Conservation (phyloP, 805 yeast genomes). For the Spathaspora hagerdaliae region DNA sequence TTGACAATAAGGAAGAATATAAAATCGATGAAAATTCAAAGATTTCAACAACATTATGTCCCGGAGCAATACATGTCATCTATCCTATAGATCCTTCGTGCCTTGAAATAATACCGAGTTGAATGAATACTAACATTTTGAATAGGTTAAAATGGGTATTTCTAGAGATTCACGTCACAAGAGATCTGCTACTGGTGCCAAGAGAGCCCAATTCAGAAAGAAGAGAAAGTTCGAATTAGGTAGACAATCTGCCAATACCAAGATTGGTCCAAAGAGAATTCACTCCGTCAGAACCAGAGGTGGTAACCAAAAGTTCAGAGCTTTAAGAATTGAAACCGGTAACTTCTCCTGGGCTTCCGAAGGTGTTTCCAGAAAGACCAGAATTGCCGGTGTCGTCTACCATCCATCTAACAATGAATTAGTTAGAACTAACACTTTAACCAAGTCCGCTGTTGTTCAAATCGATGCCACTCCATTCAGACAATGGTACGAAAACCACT, state of each 20-base stretch:
- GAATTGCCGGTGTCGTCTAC: constrained; percentile 96
- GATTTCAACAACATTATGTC: no score
- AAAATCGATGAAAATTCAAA: no score
- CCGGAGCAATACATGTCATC: no score
- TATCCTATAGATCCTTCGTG: no score
- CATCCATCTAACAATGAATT: constrained; percentile 99
- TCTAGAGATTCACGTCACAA: constrained; percentile 99
- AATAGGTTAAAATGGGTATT: constrained; percentile 83
- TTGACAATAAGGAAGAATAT: no score
- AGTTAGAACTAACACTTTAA: constrained; percentile 99
- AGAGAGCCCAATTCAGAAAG: constrained; percentile 99
- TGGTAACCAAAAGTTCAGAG: constrained; percentile 99
- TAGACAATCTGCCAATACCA: constrained; percentile 99
- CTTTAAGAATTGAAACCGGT: constrained; percentile 97
- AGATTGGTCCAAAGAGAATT: constrained; percentile 98
- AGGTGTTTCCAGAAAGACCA: constrained; percentile 98
- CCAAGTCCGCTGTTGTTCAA: constrained; percentile 98
- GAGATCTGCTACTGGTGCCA: constrained; percentile 99
- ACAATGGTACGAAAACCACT: constrained; percentile 98
- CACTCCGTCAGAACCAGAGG: constrained; percentile 99
- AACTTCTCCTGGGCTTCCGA: constrained; percentile 99
- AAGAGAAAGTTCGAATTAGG: constrained; percentile 99
- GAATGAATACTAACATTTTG: constrained; percentile 9
- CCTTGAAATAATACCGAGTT: not conserved
- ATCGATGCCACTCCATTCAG: constrained; percentile 99